phyloP scores from a whole-genome alignment of 768 basidiomycete species.

The Hypholoma fasciculare region DNA sequence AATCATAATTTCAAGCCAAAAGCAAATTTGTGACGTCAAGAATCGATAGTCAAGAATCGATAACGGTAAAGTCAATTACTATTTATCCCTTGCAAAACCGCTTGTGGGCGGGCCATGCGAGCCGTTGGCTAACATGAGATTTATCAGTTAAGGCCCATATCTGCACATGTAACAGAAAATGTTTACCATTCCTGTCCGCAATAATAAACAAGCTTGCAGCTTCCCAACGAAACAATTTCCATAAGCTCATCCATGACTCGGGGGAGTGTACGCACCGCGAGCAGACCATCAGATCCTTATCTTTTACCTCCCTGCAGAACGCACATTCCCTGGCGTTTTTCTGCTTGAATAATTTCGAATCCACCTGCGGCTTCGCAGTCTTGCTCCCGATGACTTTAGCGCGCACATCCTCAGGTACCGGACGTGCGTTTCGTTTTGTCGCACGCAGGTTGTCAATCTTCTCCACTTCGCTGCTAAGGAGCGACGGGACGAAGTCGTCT shows the following conservation, averaged over 20 bases:
- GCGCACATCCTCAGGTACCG: background rate
- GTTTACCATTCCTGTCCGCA: background rate
- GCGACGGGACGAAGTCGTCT: conserved; percentile 23
- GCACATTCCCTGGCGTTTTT: background rate
- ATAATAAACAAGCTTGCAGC: background rate
- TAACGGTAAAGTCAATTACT: background rate
- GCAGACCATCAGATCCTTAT: background rate
- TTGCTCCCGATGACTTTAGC: background rate
- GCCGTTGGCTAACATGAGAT: background rate
- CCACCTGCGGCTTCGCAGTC: background rate
- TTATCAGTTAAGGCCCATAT: background rate
- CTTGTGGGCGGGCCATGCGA: background rate
- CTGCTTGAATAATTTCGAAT: conserved; percentile 1
- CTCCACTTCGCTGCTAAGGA: conserved; percentile 24
- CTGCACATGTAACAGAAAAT: no score
- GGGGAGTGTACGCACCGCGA: background rate
- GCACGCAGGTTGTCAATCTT: conserved; percentile 24
- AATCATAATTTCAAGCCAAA: no score
- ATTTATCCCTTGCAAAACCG: background rate
- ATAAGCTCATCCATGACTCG: background rate
- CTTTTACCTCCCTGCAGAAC: background rate
- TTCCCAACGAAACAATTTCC: background rate
- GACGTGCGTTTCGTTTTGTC: background rate
- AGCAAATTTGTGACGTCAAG: no score
- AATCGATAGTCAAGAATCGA: no score